phyloP scores from a whole-genome alignment of 306 rosid genomes.

The Rosa chinensis region DNA sequence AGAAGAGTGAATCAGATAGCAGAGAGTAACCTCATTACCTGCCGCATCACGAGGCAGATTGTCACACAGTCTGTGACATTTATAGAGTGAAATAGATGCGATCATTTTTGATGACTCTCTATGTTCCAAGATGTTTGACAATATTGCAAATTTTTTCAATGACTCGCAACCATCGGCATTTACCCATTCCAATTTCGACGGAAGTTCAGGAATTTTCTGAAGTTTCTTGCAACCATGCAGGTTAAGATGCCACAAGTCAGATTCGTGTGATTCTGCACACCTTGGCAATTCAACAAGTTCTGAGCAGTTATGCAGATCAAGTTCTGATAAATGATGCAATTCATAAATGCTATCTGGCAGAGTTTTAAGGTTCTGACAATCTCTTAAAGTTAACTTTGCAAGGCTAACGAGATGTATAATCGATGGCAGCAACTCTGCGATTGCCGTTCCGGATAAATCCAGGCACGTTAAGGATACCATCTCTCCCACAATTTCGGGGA shows the following conservation, averaged over 20 bases:
- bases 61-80: not conserved
- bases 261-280: no score
- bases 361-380: no score
- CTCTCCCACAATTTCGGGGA: conserved; percentile 7
- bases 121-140: not conserved
- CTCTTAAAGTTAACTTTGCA: no score
- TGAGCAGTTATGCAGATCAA: no score
- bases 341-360: no score
- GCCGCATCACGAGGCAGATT: not conserved
- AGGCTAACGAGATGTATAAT: not conserved
- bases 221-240: not conserved
- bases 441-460: not conserved
- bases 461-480: not conserved
- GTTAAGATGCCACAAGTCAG: no score
- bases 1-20: no score
- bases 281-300: no score
- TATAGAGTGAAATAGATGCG: not conserved
- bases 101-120: not conserved
- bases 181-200: not conserved
- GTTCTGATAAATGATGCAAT: no score
- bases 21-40: no score
- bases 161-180: not conserved
- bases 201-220: not conserved
- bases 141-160: not conserved
- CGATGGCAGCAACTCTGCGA: not conserved